Conservation (phyloP, 306 rosid genomes). For the Dicorynia guianensis region DNA sequence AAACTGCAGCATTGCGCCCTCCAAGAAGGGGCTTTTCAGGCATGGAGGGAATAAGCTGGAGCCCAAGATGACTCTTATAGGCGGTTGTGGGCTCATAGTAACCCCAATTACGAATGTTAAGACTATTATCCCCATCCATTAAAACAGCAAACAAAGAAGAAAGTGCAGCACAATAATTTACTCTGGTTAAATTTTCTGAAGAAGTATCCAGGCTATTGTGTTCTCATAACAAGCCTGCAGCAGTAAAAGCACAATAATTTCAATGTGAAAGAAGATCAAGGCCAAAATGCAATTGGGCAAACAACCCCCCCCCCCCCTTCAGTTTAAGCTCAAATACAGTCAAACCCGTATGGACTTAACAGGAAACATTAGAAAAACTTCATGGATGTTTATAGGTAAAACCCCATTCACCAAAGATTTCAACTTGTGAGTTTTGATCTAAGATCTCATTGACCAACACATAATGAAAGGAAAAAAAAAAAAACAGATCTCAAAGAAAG, state of each 20-base stretch:
- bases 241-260: slow-evolving; percentile 26
- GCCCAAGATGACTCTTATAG: slow-evolving; percentile 79
- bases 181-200: slow-evolving; percentile 40
- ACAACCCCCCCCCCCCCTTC: slow-evolving; percentile 38
- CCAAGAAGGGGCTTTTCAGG: slow-evolving; percentile 72
- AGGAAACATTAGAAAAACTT: slow-evolving; percentile 34
- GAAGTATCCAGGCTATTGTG: slow-evolving; percentile 36
- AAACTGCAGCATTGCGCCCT: slow-evolving; percentile 65
- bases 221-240: slow-evolving; percentile 41
- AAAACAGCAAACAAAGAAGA: slow-evolving; percentile 43
- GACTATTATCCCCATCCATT: slow-evolving; percentile 91
- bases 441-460: slow-evolving; percentile 36
- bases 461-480: neutral
- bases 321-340: slow-evolving; percentile 44
- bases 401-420: slow-evolving; percentile 31
- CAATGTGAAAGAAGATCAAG: neutral
- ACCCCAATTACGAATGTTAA: slow-evolving; percentile 94
- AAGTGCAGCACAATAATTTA: slow-evolving; percentile 39
- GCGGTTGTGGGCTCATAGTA: slow-evolving; percentile 81
- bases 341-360: slow-evolving; percentile 36
- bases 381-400: slow-evolving; percentile 42
- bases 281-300: slow-evolving; percentile 8
- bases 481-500: slow-evolving; percentile 48
- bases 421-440: slow-evolving; percentile 46
- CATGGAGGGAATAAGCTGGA: slow-evolving; percentile 90